Conservation (phyloP, 2,329 filamentous ascomycete species). For the Clarireedia homoeocarpa region DNA sequence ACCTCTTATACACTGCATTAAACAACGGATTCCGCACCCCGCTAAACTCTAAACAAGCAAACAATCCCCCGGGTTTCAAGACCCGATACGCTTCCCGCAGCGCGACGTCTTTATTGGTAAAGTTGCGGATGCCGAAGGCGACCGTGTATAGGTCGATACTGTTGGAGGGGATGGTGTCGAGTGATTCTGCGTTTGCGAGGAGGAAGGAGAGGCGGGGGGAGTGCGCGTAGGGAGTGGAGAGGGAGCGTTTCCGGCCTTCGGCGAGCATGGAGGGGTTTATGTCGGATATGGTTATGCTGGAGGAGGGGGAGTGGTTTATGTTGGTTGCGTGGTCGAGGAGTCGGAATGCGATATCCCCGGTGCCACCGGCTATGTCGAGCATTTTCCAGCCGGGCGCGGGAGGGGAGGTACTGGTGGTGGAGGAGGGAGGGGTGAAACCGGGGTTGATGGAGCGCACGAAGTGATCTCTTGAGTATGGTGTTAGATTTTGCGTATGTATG, state of each 20-base stretch:
- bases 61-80: conserved; percentile 88
- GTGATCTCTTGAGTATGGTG: conserved; percentile 53
- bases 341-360: conserved; percentile 95
- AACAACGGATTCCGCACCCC: conserved; percentile 67
- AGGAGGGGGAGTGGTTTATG: conserved; percentile 70
- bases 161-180: conserved; percentile 56
- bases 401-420: conserved; percentile 31
- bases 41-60: conserved; percentile 93
- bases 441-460: conserved; percentile 91
- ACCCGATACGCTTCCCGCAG: conserved; percentile 79
- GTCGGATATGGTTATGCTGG: conserved; percentile 84
- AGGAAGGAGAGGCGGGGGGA: conserved; percentile 63
- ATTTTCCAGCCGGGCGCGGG: conserved; percentile 53
- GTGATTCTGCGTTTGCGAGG: conserved; percentile 80
- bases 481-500: background rate
- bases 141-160: conserved; percentile 95
- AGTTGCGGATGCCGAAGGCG: conserved; percentile 95
- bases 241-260: conserved; percentile 75
- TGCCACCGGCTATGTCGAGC: conserved; percentile 93
- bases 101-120: conserved; percentile 81
- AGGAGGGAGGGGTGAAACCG: conserved; percentile 31
- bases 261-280: conserved; percentile 94
- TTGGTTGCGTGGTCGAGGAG: conserved; percentile 81
- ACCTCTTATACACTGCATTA: conserved; percentile 84
- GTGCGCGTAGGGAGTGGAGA: conserved; percentile 44